Base-by-base conservation (phyloP, 139 green algal species). In the Closterium sp. region DNA sequence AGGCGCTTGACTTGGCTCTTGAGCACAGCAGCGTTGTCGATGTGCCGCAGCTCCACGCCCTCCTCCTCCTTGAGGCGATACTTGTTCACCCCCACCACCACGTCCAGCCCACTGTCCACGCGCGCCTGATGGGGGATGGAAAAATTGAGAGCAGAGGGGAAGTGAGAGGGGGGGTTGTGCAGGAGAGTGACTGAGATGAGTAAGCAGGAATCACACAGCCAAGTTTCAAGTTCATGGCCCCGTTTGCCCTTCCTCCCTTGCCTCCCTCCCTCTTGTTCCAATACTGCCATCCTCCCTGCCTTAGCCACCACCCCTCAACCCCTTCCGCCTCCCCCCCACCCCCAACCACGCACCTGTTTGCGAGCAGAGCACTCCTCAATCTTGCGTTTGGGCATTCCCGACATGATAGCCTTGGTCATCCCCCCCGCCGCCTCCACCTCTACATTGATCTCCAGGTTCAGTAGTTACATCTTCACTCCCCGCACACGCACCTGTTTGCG, bases 31-130 rank as follows among this genome's bases (percentile, higher is more conserved):
- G 88, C 89, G 91, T 97, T 97, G 95, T 97, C 96, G 28, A 97
- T 97, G 88, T 89, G 89, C 13, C 96, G 92, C 42, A 97, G 91
- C 29, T 95, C 89, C 70, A 97, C 92, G 30, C 28, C 11, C 86
- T 92, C 92, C 30, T 93, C 91, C 89, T 84, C 86, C 84, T 86
- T 24, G 30, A 86, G 89, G 70, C 92, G 32, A 62, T 97, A 97
- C 91, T 97, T 97, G 92, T 97, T 97, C 28, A 97, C 96, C 10
- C 95, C 96, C 29, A 97, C 96, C 17, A 97, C 94, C 31, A 97
- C 95, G 89, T 97, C 95, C 32, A 62, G 87, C 70, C 95, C 95
- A 85, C 91, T 95, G 93, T 97, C 96, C 32, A 97, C 96, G 85
- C 92, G 94, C 1, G 96, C 96, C 94, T 97, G 62, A 79, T 70